Base-by-base conservation (phyloP, 2,329 filamentous ascomycete species). In the Lachnellula subtilissima region DNA sequence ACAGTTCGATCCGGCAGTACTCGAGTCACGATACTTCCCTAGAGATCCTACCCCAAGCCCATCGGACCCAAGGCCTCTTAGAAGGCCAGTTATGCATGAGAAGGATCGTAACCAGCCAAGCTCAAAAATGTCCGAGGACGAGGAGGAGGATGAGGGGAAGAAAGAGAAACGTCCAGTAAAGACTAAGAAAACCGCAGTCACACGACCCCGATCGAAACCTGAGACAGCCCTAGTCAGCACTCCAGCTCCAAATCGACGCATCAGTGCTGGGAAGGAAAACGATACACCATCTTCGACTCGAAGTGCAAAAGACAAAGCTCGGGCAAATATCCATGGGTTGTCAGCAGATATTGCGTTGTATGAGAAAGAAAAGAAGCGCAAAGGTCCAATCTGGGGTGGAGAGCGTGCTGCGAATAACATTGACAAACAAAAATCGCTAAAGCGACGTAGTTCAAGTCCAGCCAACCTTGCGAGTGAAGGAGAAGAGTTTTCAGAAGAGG, bases 291-390 rank as follows among this genome's bases (percentile, higher is more conserved):
- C 84, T 39, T 82, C 87, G 2, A 88, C 85, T 1, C 86, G 94
- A 54, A 94, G 90, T 65, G 93, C 94, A 14, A 99, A 97, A 70
- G 85, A 88, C 42, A 87, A 88, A 67, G 94, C 94, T 12, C 75
- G 87, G n/a, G 83, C 85, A 36, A 85, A 83, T 61, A 75, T 97
- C 7, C 89, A 94, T 53, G 81, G 83, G 37, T 77, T 93, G 55
- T 91, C 89, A 0, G 82, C 87, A 0, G 94, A 99, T 68, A 91
- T 97, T 67, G 87, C 87, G 2, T 76, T 95, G 35, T 99, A 94
- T 67, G 88, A 97, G 68, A 96, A 94, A 69, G 94, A 99, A 74
- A 91, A 83, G 76, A 97, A 96, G 75, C 85, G 94, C 69, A 59
- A 83, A 76, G 50, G 76, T 69, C 3, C 56, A 48, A 76, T 79